Percentiles rank a stretch among this genome's conserved stretches.
phyloP scores from a whole-genome alignment of 2,329 filamentous ascomycete species.

The Diaporthe batatas region DNA sequence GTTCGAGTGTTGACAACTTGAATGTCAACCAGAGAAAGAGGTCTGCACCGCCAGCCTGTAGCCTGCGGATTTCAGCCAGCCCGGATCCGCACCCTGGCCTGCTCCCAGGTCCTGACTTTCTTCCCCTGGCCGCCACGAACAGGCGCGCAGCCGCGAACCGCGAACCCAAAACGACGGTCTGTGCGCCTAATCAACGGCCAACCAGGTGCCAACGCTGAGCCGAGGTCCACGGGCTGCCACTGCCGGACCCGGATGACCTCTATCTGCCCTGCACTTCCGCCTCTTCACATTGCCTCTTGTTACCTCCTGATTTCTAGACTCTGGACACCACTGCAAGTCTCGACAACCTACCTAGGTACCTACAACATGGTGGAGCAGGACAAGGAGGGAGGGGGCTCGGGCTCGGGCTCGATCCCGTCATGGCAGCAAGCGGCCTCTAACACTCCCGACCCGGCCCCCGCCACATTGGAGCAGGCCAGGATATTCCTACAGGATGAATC shows the following conservation, averaged over 20 bases:
- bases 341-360: no score
- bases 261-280: not conserved
- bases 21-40: not conserved
- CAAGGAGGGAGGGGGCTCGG: slow-evolving; percentile 36
- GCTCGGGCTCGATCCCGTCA: slow-evolving; percentile 40
- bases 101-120: slow-evolving; percentile 1
- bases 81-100: not conserved
- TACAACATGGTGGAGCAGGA: slow-evolving; percentile 46
- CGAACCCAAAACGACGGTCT: slow-evolving; percentile 11
- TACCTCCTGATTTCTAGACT: not conserved
- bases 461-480: slow-evolving; percentile 73
- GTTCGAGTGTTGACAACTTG: no score
- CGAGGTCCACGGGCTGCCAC: slow-evolving; percentile 37
- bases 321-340: not conserved
- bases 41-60: not conserved
- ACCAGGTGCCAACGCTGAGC: slow-evolving; percentile 7
- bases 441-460: slow-evolving; percentile 45
- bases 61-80: slow-evolving; percentile 25
- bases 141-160: slow-evolving; percentile 3
- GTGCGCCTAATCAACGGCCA: slow-evolving; percentile 21
- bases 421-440: slow-evolving; percentile 42
- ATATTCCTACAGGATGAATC: slow-evolving; percentile 82
- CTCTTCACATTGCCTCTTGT: not conserved
- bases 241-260: slow-evolving; percentile 19
- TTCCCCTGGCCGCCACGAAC: slow-evolving; percentile 1